Evolutionary conservation across 306 rosid genomes (phyloP).

Genomic region (Canavalia gladiata): DNA sequence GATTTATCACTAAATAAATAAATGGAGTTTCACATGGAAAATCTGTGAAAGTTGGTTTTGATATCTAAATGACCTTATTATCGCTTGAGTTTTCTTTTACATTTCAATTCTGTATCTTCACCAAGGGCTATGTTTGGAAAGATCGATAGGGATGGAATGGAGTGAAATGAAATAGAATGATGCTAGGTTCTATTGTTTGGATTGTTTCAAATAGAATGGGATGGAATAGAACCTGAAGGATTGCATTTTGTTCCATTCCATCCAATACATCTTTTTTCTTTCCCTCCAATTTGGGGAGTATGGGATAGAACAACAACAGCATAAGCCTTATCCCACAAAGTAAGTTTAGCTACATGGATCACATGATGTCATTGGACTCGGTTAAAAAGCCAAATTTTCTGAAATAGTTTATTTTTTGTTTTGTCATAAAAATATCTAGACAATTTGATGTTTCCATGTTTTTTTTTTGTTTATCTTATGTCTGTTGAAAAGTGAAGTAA

Average conservation of each 20-base stretch:
- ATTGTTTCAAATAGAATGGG: not conserved
- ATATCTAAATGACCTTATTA: constrained; percentile 12
- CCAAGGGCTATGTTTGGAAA: not conserved
- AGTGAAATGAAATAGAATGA: not conserved
- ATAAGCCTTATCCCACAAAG: too few species aligned
- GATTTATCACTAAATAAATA: constrained; percentile 37
- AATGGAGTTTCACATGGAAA: constrained; percentile 26
- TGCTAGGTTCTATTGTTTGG: constrained; percentile 12
- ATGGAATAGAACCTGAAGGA: constrained; percentile 1
- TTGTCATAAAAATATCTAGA: not conserved
- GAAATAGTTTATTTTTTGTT: not conserved
- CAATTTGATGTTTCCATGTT: not conserved
- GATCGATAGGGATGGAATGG: not conserved
- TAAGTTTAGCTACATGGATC: too few species aligned
- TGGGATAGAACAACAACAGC: not conserved
- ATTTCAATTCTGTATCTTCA: constrained; percentile 4
- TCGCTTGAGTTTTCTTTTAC: constrained; percentile 34
- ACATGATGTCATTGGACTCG: too few species aligned
- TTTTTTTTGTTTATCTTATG: constrained; percentile 19
- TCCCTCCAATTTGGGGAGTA: not conserved
- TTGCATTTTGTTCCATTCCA: constrained; percentile 10
- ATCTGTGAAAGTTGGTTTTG: not conserved
- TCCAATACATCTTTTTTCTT: not conserved
- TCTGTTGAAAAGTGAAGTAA: constrained; percentile 16
- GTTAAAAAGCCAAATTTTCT: too few species aligned